Percentiles rank a stretch among this genome's conserved stretches.
phyloP scores from a whole-genome alignment of 331 rosid genomes.

The Malus hybrid region DNA sequence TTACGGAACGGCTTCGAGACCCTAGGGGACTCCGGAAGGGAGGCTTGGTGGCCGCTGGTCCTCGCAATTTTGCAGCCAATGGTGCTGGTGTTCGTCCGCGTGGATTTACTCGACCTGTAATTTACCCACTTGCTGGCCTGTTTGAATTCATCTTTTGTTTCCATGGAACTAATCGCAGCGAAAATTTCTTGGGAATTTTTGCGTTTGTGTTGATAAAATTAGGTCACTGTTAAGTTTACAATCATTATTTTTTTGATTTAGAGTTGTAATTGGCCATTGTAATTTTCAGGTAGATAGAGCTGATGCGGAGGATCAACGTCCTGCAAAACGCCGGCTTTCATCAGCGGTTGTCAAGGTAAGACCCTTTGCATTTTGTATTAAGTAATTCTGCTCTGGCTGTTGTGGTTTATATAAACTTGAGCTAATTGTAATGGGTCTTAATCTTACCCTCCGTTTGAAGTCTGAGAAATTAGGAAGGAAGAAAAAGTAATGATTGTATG shows the following conservation, averaged over 20 bases:
- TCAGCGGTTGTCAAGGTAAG: constrained; percentile 60
- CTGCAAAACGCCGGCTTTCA: constrained; percentile 53
- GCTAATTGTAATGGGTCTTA: background rate
- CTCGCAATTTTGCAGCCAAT: constrained; percentile 52
- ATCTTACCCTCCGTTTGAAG: background rate
- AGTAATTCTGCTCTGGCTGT: background rate
- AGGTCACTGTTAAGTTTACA: background rate
- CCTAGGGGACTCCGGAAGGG: constrained; percentile 92
- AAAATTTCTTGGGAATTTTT: background rate
- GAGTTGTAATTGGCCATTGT: background rate
- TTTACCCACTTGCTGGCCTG: background rate
- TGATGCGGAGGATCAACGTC: constrained; percentile 75
- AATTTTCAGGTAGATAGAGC: constrained; percentile 49
- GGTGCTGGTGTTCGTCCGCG: constrained; percentile 71
- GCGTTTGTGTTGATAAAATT: background rate
- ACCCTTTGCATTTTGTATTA: background rate
- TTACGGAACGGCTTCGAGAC: constrained; percentile 91
- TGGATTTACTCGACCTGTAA: constrained; percentile 50
- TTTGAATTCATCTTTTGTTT: background rate
- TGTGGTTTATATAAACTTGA: background rate
- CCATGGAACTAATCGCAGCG: background rate
- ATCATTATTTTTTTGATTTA: background rate
- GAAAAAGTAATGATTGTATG: background rate
- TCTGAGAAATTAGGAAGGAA: background rate
- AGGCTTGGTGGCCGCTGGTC: constrained; percentile 39